Base-by-base conservation (phyloP, 2,329 filamentous ascomycete species). In the Lojkania enalia region DNA sequence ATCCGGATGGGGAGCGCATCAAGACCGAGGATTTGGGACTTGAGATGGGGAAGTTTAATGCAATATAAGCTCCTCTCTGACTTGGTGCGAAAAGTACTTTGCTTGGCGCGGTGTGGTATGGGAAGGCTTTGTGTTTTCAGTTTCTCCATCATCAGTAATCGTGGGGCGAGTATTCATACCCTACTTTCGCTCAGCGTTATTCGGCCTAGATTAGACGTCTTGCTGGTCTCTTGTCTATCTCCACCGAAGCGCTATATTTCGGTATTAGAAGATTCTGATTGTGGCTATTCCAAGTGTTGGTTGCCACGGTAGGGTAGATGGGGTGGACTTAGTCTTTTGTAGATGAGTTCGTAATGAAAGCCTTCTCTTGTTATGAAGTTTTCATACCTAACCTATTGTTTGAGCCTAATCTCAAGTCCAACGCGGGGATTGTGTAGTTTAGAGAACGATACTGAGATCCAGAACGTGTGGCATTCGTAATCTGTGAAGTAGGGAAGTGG, bases 1-100 rank as follows among this genome's bases (percentile, higher is more conserved):
- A 54, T 7, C 44, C 52, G 1, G 44, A 53, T 39, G 57, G 57
- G 2, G 55, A 60, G 39, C 38, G 55, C 5, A 49, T 66, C 39
- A 61, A 59, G 42, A 65, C 58, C 0, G 61, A 64, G 25, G 60
- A 63, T 20, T 52, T 54, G 1, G 61, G 58, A 1, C 11, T 64
- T 6, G 65, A 69, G 41, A 59, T 63, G 58, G 55, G 48, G 6
- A 66, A 62, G 44, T 54, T 60, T 44, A 56, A 61, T 20, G 54
- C 57, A 4, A 42, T 54, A 15, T 54, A 38, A 45, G 13, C 5
- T 33, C 14, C 16, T 16, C 11, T 16, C 30, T 9, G 30, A 7
- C 11, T 33, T 15, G 7, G 16, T 15, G 23, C 7, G 7, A 9
- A 9, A 9, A 7, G 7, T 9, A 7, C 7, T 27, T 27, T 27